Conservation (phyloP, 2,329 filamentous ascomycete species). For the Pezicula carpinea region DNA sequence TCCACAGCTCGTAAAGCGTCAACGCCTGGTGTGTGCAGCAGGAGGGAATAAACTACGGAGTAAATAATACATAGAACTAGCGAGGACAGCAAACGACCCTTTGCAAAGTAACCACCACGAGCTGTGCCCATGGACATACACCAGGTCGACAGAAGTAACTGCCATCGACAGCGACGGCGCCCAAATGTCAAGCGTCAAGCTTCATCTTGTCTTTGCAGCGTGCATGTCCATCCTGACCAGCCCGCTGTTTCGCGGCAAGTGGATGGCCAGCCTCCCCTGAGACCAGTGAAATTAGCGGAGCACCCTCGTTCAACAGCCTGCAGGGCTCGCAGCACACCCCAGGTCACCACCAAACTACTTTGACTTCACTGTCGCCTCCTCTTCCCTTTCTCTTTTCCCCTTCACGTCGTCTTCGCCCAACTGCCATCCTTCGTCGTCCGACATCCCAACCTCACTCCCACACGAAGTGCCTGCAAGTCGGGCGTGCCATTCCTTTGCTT, state of each 20-base stretch:
- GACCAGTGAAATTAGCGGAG: conserved; percentile 1
- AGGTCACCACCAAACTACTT: neutral
- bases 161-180: too few relatives aligned
- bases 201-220: neutral
- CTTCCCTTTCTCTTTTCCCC: conserved; percentile 5
- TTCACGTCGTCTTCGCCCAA: conserved; percentile 14
- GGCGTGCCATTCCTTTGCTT: conserved; percentile 52
- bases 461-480: conserved; percentile 44
- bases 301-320: too few relatives aligned
- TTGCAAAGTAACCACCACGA: too few relatives aligned
- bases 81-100: too few relatives aligned
- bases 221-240: neutral
- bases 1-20: too few relatives aligned
- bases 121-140: too few relatives aligned
- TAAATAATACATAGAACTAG: too few relatives aligned
- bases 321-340: neutral
- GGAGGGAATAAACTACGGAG: too few relatives aligned
- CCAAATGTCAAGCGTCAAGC: too few relatives aligned
- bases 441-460: conserved; percentile 16
- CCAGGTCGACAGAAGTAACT: too few relatives aligned
- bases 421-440: conserved; percentile 27
- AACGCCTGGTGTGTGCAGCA: too few relatives aligned
- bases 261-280: neutral
- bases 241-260: neutral
- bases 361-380: conserved; percentile 4